These are phyloP conservation scores for Scedosporium dehoogii DNA, from an alignment of 2,329 filamentous ascomycete genomes.

Conservation along the genomic window DNA sequence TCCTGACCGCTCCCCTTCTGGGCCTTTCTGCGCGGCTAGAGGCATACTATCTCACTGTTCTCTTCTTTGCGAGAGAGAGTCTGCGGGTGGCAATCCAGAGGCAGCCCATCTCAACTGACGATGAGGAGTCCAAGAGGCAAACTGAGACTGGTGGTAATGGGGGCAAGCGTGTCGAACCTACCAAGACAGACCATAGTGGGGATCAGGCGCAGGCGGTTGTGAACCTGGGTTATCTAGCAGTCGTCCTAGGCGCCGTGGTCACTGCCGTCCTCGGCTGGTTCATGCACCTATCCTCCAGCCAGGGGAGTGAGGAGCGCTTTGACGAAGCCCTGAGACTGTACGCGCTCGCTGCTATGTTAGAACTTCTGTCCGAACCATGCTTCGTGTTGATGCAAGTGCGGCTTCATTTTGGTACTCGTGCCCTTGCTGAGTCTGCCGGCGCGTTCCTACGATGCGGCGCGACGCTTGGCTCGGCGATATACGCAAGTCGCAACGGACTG, in stretches of 20 bases:
- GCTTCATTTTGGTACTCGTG: slow-evolving; percentile 70
- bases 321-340: slow-evolving; percentile 39
- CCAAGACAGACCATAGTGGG: slow-evolving; percentile 14
- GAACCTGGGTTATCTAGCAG: slow-evolving; percentile 77
- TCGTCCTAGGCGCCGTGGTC: slow-evolving; percentile 57
- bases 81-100: slow-evolving; percentile 86
- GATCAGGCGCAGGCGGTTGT: slow-evolving; percentile 62
- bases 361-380: slow-evolving; percentile 77
- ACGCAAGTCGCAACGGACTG: slow-evolving; percentile 38
- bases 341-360: slow-evolving; percentile 50
- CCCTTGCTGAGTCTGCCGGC: slow-evolving; percentile 71
- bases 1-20: slow-evolving; percentile 73
- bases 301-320: slow-evolving; percentile 32
- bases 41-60: slow-evolving; percentile 82
- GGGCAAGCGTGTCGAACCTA: slow-evolving; percentile 11
- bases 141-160: background rate
- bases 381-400: slow-evolving; percentile 82
- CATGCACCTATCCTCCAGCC: slow-evolving; percentile 51
- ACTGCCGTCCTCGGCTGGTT: slow-evolving; percentile 50
- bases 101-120: slow-evolving; percentile 27
- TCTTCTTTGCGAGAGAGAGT: slow-evolving; percentile 90
- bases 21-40: slow-evolving; percentile 86
- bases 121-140: background rate
- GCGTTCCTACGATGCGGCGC: slow-evolving; percentile 67
- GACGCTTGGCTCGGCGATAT: slow-evolving; percentile 62